Base-by-base conservation (phyloP, 495 filamentous ascomycete species). In the Neurospora cerealis region DNA sequence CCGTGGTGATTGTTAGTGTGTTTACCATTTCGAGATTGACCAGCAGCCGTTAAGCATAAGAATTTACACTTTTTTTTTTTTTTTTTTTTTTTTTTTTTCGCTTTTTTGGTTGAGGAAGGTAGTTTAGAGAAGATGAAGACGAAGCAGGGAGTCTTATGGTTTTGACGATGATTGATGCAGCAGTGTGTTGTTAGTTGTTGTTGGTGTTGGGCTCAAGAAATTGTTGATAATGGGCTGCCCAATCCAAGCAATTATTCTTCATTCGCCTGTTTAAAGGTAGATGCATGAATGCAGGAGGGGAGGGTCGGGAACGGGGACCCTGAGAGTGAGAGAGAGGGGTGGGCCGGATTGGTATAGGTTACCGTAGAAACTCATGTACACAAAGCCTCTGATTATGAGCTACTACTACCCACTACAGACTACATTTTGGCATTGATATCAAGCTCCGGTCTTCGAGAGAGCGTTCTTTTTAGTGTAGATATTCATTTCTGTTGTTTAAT, bases 1-100 rank as follows among this genome's bases (percentile, higher is more conserved):
- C 96, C 9, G 94, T 96, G 24, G 94, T 97, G 28, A 97, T 99
- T 84, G 88, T 93, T 21, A 94, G 91, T 70, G 95, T 98, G 28
- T 99, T 99, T 85, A 88, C 93, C n/a, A 87, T 98, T 76, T 91
- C 93, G 73, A 90, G 96, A 71, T 84, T 90, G 54, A 91, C 89
- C 28, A 90, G 54, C 32, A 90, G 54, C 54, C 87, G 91, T 79
- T 94, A 87, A 70, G 72, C 34, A 24, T 32, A 21, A 71, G 21
- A 66, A 46, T 36, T 34, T 62, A 32, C 24, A 32, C 15, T 5
- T 11, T 73, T 9, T 72, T 37, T 69, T 40, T 21, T 40, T n/a
- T 9, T 28, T 39, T 71, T 32, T 44, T n/a, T n/a, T n/a, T n/a
- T n/a, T n/a, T 62, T 11, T 40, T 28, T n/a, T 28, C 32, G n/a